Evolutionary conservation across 176 grass and related monocot genomes (phyloP).

Genomic region (Microstegium vimineum): DNA sequence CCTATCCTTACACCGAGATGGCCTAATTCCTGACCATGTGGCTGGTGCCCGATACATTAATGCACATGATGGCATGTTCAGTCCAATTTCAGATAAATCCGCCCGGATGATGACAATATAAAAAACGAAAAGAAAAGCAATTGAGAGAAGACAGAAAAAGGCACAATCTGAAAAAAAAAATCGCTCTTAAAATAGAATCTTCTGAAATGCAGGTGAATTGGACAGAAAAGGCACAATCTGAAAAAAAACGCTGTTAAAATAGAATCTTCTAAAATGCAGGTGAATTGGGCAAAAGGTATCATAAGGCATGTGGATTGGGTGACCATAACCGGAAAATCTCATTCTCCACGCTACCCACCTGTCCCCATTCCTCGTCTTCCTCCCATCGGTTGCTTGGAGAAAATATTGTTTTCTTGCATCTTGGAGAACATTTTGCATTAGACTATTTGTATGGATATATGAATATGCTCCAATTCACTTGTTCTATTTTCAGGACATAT

Average conservation of each 20-base stretch:
- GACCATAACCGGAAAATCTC: neutral
- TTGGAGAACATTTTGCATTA: no score
- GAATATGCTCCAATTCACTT: no score
- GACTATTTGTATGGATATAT: no score
- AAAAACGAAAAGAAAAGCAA: no score
- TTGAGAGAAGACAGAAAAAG: neutral
- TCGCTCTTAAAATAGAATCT: neutral
- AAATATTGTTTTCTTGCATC: no score
- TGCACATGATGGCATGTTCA: neutral
- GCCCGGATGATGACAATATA: no score
- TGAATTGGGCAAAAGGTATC: neutral
- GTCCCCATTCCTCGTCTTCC: no score
- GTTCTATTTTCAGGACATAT: no score
- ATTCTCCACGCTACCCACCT: neutral
- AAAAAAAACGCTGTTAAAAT: neutral
- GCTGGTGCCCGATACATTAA: neutral
- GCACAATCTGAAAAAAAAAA: neutral
- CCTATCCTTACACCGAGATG: no score
- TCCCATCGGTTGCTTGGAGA: no score
- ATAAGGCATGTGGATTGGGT: neutral
- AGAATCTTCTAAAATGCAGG: neutral
- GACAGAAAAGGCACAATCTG: neutral
- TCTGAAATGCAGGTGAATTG: neutral
- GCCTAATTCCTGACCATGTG: neutral
- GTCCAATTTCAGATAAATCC: neutral